These are phyloP conservation scores for Brassica cretica DNA, from an alignment of 345 rosid genomes.

Conservation along the genomic window DNA sequence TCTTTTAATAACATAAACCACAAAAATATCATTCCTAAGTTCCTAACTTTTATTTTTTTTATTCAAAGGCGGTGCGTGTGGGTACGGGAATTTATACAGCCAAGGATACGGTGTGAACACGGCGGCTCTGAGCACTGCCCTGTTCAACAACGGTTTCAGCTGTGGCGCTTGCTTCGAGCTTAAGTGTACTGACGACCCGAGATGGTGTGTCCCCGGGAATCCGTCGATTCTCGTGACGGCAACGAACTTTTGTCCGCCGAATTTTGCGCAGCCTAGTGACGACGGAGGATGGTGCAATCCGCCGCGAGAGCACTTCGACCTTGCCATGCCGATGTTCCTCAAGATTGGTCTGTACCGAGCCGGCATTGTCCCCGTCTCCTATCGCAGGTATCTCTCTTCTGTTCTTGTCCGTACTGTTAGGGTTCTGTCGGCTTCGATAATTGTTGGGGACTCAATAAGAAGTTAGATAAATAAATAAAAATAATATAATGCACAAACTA, in stretches of 20 bases:
- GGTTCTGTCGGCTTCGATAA: neutral
- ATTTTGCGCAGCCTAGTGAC: slow-evolving; percentile 76
- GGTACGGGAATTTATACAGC: slow-evolving; percentile 92
- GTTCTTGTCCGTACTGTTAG: neutral
- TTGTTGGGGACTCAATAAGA: neutral
- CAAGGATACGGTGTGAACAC: slow-evolving; percentile 96
- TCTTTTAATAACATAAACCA: neutral
- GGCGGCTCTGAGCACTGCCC: slow-evolving; percentile 89
- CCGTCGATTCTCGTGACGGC: slow-evolving; percentile 84
- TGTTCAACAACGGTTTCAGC: slow-evolving; percentile 86
- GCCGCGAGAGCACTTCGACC: slow-evolving; percentile 94
- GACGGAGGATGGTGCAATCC: slow-evolving; percentile 99
- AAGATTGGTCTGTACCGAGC: slow-evolving; percentile 86
- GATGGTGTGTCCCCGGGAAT: slow-evolving; percentile 80
- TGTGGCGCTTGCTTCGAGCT: slow-evolving; percentile 96
- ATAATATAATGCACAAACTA: neutral
- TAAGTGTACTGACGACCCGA: slow-evolving; percentile 69
- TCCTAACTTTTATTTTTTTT: no score
- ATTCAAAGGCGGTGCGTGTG: slow-evolving; percentile 86
- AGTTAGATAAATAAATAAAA: neutral
- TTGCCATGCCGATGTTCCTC: slow-evolving; percentile 99
- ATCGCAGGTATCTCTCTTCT: slow-evolving; percentile 56
- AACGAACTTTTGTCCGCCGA: slow-evolving; percentile 96
- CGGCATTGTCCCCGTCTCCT: slow-evolving; percentile 92
- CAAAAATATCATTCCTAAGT: no score